Evolutionary conservation across 1,284 basidiomycete species (phyloP), one percentile per base, ranked within the genome.

Genomic region (Boletus holoroseus): DNA sequence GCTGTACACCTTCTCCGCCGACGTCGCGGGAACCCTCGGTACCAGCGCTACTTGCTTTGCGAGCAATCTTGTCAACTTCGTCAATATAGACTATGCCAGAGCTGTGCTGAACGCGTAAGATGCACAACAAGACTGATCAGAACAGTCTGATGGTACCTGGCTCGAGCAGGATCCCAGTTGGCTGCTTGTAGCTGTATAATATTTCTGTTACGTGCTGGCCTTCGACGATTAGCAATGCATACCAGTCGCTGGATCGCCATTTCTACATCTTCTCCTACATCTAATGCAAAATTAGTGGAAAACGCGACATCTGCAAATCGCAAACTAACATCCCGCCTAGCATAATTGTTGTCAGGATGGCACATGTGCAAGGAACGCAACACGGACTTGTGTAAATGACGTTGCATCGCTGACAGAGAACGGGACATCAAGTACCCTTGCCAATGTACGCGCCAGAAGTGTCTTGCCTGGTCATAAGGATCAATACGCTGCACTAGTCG

Each of bases 1-100:
- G 94, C 62, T 98, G 94, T 3, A 98, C 94, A 31, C 94, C 94
- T 74, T 96, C 94, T 5, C 94, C 94, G 18, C 91, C 88, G 0
- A 98, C 94, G 64, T 98, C 95, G 44, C 92, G 83, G 1, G 88
- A 85, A 4, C 85, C 79, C 60, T 90, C 87, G 20, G 73, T 71
- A 12, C 87, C 84, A 11, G 77, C 74, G 24, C 76, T 69, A n/a
- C 69, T 71, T 5, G 78, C 73, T 51, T 83, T 86, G 34, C 85
- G 78, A 3, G 90, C 88, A 48, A 97, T 83, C 72, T 97, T 98
- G 72, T 98, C 94, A 2, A 94, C 76, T 72, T 98, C 95, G 62
- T 98, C 95, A 46, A 98, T 94, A 67, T 94, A 95, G 18, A 97
- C 85, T 52, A 98, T 97, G 3, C 93, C 93, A 61, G 83, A 82